Percentiles rank a stretch among this genome's conserved stretches.
Conservation (phyloP, 2,329 filamentous ascomycete species). For the Neopestalotiopsis sp. region DNA sequence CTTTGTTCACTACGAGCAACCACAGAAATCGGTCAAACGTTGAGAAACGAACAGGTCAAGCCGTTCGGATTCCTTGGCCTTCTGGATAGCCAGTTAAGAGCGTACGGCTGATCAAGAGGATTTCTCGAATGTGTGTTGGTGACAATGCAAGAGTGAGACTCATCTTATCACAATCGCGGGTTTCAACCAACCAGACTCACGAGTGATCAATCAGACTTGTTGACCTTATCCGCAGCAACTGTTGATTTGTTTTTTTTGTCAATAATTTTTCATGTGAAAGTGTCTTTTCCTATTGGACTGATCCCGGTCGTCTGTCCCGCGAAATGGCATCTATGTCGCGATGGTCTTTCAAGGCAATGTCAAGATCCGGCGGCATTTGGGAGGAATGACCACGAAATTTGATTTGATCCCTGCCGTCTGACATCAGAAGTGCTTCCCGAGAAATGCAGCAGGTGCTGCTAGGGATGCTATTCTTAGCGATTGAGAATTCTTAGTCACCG, state of each 20-base stretch:
- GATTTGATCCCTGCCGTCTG: slow-evolving; percentile 24
- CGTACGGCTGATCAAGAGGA: not conserved
- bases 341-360: not conserved
- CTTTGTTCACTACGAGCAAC: too few species aligned
- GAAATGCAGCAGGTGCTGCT: slow-evolving; percentile 19
- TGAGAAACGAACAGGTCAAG: too few species aligned
- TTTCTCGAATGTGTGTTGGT: not conserved
- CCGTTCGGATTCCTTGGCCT: too few species aligned
- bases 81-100: too few species aligned
- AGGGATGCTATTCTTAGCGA: slow-evolving; percentile 24
- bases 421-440: slow-evolving; percentile 27
- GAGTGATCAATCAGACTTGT: not conserved
- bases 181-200: not conserved
- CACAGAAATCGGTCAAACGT: too few species aligned
- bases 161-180: not conserved
- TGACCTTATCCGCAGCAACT: not conserved
- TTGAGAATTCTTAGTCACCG: slow-evolving; percentile 14
- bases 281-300: not conserved
- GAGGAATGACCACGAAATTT: not conserved
- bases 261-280: not conserved
- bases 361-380: not conserved
- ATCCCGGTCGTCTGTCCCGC: not conserved
- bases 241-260: not conserved
- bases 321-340: not conserved
- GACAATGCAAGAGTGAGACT: not conserved